Conservation (phyloP, 2,329 filamentous ascomycete genomes). For the Trichocomaceae sp. region DNA sequence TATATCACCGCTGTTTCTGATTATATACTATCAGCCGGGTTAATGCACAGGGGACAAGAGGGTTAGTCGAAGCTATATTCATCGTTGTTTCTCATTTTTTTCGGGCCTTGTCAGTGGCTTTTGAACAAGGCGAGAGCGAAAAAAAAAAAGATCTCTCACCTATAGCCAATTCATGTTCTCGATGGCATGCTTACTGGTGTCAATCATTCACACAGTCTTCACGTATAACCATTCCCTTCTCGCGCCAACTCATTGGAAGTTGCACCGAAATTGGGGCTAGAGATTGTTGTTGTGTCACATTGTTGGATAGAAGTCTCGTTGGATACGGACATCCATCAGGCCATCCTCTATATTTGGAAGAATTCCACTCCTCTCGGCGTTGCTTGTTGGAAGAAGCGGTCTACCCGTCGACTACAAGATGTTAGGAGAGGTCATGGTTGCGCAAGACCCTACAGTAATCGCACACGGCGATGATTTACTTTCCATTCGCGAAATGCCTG, state of each 20-base stretch:
- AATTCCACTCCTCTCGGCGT: background rate
- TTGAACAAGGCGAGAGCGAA: background rate
- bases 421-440: slow-evolving; percentile 34
- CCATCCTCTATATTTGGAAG: background rate
- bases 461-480: slow-evolving; percentile 33
- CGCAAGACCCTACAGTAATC: slow-evolving; percentile 29
- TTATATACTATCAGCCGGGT: background rate
- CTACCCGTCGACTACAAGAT: slow-evolving; percentile 18
- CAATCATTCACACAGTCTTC: background rate
- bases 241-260: background rate
- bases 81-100: background rate
- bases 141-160: background rate
- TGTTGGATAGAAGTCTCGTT: background rate
- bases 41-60: background rate
- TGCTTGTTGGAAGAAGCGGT: background rate
- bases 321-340: background rate
- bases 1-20: background rate
- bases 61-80: slow-evolving; percentile 2
- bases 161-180: background rate
- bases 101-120: background rate
- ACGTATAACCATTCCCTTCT: background rate
- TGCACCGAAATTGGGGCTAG: background rate
- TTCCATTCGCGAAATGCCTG: slow-evolving; percentile 37
- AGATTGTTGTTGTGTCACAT: background rate
- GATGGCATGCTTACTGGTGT: slow-evolving; percentile 2